Evolutionary conservation across 768 basidiomycete species (phyloP).

Genomic region (Pleurotus ostreatus): DNA sequence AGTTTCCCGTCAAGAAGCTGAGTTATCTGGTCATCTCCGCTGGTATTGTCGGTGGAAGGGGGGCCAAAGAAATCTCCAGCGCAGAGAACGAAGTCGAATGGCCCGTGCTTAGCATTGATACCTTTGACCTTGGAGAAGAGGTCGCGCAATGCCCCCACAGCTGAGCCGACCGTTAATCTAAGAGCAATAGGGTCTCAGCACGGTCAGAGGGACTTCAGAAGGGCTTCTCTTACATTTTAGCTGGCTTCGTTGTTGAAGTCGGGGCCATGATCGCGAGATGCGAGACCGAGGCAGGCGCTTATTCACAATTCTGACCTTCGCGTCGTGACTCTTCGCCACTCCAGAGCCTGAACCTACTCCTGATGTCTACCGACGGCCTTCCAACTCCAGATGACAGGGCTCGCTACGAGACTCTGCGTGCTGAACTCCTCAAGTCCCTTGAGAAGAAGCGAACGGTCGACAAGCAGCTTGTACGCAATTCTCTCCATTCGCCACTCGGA

Average conservation of each 20-base stretch:
- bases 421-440: slow-evolving; percentile 70
- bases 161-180: slow-evolving; percentile 77
- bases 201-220: neutral
- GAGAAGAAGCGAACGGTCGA: slow-evolving; percentile 73
- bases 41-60: slow-evolving; percentile 25
- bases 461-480: slow-evolving; percentile 62
- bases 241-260: neutral
- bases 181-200: slow-evolving; percentile 4
- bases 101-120: slow-evolving; percentile 90
- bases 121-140: slow-evolving; percentile 77
- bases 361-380: slow-evolving; percentile 4
- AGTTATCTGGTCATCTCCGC: slow-evolving; percentile 45
- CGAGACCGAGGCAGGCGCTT: neutral
- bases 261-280: too few species aligned
- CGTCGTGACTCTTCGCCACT: neutral
- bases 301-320: neutral
- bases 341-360: neutral
- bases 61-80: slow-evolving; percentile 84
- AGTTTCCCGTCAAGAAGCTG: slow-evolving; percentile 65
- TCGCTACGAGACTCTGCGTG: slow-evolving; percentile 68
- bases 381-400: slow-evolving; percentile 64
- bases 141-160: slow-evolving; percentile 67
- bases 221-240: neutral
- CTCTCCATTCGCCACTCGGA: too few species aligned
- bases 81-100: slow-evolving; percentile 82